These are phyloP conservation scores for Trichoderma sp. DNA, from an alignment of 2,329 filamentous ascomycete genomes.

Conservation along the genomic window DNA sequence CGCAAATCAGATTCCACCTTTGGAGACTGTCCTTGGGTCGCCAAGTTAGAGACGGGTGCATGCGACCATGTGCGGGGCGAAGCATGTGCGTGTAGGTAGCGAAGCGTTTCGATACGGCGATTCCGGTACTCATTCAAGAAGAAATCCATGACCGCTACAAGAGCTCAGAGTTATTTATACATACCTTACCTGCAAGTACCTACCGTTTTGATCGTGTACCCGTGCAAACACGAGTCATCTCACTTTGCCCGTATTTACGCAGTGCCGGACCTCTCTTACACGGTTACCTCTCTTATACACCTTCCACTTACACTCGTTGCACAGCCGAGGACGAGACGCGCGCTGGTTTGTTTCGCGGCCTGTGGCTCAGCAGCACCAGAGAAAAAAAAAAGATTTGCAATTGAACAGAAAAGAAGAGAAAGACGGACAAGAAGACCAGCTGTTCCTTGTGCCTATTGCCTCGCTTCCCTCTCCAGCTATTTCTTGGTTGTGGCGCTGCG, in stretches of 20 bases:
- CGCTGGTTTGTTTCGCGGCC: constrained; percentile 1
- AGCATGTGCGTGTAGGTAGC: background rate
- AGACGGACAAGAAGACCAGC: background rate
- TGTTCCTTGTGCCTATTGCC: background rate
- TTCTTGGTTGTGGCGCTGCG: constrained; percentile 2
- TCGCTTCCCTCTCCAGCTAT: background rate
- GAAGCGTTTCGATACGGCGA: background rate
- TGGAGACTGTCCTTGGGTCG: background rate
- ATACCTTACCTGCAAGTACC: too few species aligned
- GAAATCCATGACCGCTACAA: background rate
- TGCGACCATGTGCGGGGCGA: background rate
- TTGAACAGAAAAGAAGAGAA: background rate
- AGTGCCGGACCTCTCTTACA: background rate
- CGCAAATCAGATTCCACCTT: background rate
- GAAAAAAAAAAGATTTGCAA: background rate
- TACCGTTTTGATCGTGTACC: background rate
- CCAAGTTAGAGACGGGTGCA: background rate
- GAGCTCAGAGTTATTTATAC: too few species aligned
- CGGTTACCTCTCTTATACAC: background rate
- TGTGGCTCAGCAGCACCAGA: constrained; percentile 19
- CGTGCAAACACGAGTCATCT: constrained; percentile 13
- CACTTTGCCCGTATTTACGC: background rate
- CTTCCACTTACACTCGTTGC: background rate
- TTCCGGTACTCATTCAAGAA: background rate
- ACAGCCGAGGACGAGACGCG: background rate